phyloP scores from a whole-genome alignment of 1,139 yeast species.

The Geotrichum macrosporum region DNA sequence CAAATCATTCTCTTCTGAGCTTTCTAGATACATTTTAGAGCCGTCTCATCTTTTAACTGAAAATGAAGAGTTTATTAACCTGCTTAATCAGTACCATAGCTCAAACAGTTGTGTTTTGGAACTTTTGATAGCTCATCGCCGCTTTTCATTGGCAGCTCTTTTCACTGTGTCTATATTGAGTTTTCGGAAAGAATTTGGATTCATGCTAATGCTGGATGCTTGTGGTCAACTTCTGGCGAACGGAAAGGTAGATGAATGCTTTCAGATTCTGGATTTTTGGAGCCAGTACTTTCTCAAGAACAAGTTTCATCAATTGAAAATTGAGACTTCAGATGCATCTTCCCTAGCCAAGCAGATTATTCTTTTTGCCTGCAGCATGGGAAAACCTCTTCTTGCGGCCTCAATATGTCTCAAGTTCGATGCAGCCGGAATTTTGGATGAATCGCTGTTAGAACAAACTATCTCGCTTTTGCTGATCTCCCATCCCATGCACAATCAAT shows the following conservation, averaged over 20 bases:
- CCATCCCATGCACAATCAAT: constrained; percentile 21
- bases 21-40: not conserved
- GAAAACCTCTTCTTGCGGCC: constrained; percentile 27
- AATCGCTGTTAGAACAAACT: constrained; percentile 14
- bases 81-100: no score
- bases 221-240: constrained; percentile 5
- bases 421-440: constrained; percentile 15
- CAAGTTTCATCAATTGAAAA: not conserved
- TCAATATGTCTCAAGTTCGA: constrained; percentile 24
- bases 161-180: constrained; percentile 7
- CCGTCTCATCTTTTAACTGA: no score
- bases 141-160: constrained; percentile 12
- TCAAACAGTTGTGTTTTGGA: not conserved
- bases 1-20: constrained; percentile 1
- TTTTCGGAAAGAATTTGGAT: not conserved
- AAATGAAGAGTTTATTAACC: no score
- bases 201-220: constrained; percentile 9
- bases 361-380: constrained; percentile 5
- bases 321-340: not conserved
- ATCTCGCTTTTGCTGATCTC: constrained; percentile 23
- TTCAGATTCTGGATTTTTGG: constrained; percentile 8
- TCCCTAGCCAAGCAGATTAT: constrained; percentile 6
- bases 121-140: not conserved
- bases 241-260: not conserved
- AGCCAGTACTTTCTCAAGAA: not conserved